Evolutionary conservation across 768 basidiomycete species (phyloP), one percentile per base, ranked within the genome.

Genomic region (Pisolithus sp.): DNA sequence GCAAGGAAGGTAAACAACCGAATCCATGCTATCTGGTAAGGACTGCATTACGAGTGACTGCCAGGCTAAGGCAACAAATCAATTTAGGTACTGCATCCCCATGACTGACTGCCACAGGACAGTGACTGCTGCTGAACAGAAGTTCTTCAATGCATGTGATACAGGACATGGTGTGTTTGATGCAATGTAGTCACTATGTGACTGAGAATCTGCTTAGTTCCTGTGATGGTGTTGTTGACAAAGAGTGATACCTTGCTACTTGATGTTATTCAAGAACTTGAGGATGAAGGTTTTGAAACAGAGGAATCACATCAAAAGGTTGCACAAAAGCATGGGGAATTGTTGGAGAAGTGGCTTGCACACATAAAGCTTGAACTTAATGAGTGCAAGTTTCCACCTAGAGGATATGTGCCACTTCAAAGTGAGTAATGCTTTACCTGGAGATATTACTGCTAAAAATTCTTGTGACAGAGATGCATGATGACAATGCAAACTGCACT

Each of bases 201-300:
- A 24, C 10, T 44, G 21, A 44, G 51, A 23, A 49, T 10, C n/a
- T n/a, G 20, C 36, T 9, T 28, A 74, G 73, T 74, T 20, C 73
- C 73, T 8, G 66, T 73, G 2, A 59, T 75, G 20, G 65, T 62
- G 0, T 41, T 75, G 31, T 73, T 74, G 56, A 73, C 69, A 0
- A 73, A 31, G 30, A 9, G 8, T 8, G 7, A 9, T 10, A 10
- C 30, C 9, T 31, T 31, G 30, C 2, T 8, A 36, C 37, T 21
- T 30, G 48, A 56, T 46, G 61, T 61, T 44, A 66, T 56, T 34
- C 31, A 56, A 13, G 9, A 48, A 26, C 49, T 62, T 7, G 18
- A 48, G 38, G 38, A 48, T 12, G 43, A 59, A 15, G 59, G 52
- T 24, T 13, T 54, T 45, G 53, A 47, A 24, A 21, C 28, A 36